A percentile compares a stretch with the other conserved stretches of the same genome.
These are phyloP conservation scores for Royoungia palumana DNA, from an alignment of 768 basidiomycete genomes.

Conservation along the genomic window DNA sequence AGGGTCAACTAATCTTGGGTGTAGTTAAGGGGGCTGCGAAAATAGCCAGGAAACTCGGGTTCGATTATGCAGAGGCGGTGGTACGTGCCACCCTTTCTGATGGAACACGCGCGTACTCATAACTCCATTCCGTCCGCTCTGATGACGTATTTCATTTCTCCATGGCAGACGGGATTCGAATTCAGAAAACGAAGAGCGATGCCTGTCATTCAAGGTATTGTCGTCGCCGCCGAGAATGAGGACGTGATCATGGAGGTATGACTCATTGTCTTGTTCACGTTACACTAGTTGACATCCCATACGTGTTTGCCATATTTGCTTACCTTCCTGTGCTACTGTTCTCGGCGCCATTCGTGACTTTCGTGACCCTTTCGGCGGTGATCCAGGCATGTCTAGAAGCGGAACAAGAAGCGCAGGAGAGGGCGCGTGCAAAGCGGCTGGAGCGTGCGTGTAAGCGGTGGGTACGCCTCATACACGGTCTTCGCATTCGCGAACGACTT, in stretches of 20 bases:
- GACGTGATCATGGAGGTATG: constrained; percentile 68
- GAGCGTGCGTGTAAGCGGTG: constrained; percentile 85
- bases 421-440: constrained; percentile 67
- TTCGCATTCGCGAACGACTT: constrained; percentile 80
- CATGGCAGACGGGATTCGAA: constrained; percentile 83
- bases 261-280: constrained; percentile 14
- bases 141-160: constrained; percentile 3
- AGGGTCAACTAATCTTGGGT: constrained; percentile 10
- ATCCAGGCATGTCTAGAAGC: constrained; percentile 81
- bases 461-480: constrained; percentile 82
- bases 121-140: constrained; percentile 4
- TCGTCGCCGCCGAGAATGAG: constrained; percentile 81
- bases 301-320: not conserved
- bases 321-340: not conserved
- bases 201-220: constrained; percentile 82
- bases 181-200: constrained; percentile 90
- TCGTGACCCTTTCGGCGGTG: constrained; percentile 8
- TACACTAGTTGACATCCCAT: not conserved
- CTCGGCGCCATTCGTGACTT: constrained; percentile 4
- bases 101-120: not conserved
- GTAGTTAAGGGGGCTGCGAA: constrained; percentile 85
- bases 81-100: constrained; percentile 48
- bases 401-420: constrained; percentile 74
- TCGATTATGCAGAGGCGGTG: constrained; percentile 94
- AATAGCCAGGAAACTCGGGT: constrained; percentile 79